Conservation (phyloP, 106 monocot species). For the Phalaenopsis aphrodite region DNA sequence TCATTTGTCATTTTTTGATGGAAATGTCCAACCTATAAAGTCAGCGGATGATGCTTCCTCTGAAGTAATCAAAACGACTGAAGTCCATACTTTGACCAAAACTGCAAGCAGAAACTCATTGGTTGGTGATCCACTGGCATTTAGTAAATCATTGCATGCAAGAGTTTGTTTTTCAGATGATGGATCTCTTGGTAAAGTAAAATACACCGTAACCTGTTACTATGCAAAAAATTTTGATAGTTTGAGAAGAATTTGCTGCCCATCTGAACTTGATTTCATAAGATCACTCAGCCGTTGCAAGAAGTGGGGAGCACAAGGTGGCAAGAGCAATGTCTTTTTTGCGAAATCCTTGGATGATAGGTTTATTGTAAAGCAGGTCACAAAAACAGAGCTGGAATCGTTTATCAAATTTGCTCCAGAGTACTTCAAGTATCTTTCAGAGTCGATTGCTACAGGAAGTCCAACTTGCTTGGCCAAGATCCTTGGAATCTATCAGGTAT, state of each 20-base stretch:
- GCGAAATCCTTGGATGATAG: conserved; percentile 93
- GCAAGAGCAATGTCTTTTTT: conserved; percentile 95
- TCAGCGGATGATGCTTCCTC: conserved; percentile 31
- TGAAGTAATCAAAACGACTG: conserved; percentile 25
- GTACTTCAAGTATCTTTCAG: conserved; percentile 78
- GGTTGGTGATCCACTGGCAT: conserved; percentile 18
- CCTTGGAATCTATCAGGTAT: conserved; percentile 84
- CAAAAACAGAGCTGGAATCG: conserved; percentile 82
- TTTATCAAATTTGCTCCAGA: conserved; percentile 73
- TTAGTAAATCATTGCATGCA: conserved; percentile 36
- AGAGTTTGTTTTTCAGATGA: conserved; percentile 63
- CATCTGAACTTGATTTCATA: conserved; percentile 72
- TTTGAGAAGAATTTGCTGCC: conserved; percentile 64
- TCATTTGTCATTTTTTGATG: conserved; percentile 26
- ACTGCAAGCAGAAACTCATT: conserved; percentile 20
- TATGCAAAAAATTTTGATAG: conserved; percentile 67
- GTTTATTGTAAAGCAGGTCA: conserved; percentile 89
- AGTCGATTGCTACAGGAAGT: conserved; percentile 69
- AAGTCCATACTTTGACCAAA: conserved; percentile 25
- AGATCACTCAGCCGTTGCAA: conserved; percentile 90
- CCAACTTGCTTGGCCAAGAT: conserved; percentile 89
- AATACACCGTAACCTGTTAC: conserved; percentile 71
- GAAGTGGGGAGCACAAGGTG: conserved; percentile 90
- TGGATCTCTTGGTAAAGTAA: conserved; percentile 46
- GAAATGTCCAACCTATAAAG: conserved; percentile 25